phyloP scores from a whole-genome alignment of 495 filamentous ascomycete genomes.

The Platismatia glauca region DNA sequence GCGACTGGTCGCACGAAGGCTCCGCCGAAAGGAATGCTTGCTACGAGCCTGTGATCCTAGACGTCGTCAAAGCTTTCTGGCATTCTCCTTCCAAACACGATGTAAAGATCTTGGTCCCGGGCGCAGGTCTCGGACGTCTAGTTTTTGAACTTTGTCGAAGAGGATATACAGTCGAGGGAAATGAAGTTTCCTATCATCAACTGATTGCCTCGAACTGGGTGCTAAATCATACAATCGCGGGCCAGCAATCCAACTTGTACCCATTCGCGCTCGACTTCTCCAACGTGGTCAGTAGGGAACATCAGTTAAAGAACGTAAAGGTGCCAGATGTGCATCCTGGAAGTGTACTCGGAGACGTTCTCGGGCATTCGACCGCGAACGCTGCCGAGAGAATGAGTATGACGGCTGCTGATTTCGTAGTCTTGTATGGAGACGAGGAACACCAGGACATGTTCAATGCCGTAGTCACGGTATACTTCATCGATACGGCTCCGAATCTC shows the following conservation, averaged over 20 bases:
- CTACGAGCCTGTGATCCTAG: constrained; percentile 60
- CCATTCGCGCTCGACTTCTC: constrained; percentile 77
- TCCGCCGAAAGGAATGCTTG: constrained; percentile 60
- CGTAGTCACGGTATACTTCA: constrained; percentile 86
- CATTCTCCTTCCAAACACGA: constrained; percentile 23
- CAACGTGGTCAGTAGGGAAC: constrained; percentile 58
- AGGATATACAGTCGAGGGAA: constrained; percentile 75
- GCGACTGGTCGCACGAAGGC: constrained; percentile 87
- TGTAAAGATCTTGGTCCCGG: constrained; percentile 72
- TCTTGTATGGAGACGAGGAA: constrained; percentile 54
- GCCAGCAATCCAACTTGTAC: constrained; percentile 47
- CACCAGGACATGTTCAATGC: constrained; percentile 62
- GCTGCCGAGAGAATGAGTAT: constrained; percentile 64
- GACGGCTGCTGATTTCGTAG: constrained; percentile 75
- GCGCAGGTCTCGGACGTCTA: constrained; percentile 78
- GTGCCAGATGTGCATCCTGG: constrained; percentile 74
- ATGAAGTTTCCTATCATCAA: constrained; percentile 93
- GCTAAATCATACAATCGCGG: constrained; percentile 58
- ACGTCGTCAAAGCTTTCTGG: constrained; percentile 49
- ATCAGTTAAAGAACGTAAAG: constrained; percentile 60
- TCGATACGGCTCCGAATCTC: constrained; percentile 91
- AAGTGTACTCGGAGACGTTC: constrained; percentile 35
- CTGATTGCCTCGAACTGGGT: constrained; percentile 80
- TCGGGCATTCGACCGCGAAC: constrained; percentile 17
- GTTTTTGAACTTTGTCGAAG: constrained; percentile 74